A percentile compares a stretch with the other conserved stretches of the same genome.
Evolutionary conservation across 2,329 filamentous ascomycete genomes (phyloP).

Genomic region (Apiospora saccharicola): DNA sequence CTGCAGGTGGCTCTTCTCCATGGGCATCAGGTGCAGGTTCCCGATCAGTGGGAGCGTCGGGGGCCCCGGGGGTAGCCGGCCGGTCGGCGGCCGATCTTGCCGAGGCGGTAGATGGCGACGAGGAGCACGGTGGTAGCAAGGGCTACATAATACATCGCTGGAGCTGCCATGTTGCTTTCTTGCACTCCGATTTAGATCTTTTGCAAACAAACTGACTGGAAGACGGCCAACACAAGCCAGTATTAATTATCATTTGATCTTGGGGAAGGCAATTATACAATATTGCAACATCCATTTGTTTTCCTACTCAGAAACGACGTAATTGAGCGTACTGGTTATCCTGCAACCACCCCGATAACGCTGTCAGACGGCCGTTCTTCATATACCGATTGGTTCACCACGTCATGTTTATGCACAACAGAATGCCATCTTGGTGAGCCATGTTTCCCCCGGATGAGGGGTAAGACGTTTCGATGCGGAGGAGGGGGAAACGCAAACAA

Average conservation of each 20-base stretch:
- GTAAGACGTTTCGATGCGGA: neutral
- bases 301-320: neutral
- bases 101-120: neutral
- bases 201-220: too few species aligned
- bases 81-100: conserved; percentile 37
- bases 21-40: conserved; percentile 59
- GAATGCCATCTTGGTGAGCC: too few species aligned
- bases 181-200: neutral
- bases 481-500: neutral
- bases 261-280: neutral
- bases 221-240: too few species aligned
- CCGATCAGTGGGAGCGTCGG: conserved; percentile 59
- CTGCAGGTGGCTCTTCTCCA: conserved; percentile 50
- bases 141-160: neutral
- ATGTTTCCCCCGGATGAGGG: neutral
- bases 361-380: neutral
- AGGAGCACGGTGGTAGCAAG: neutral
- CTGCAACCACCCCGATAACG: neutral
- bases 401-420: neutral
- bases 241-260: neutral
- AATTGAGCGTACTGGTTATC: too few species aligned
- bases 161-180: neutral
- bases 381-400: neutral
- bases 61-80: conserved; percentile 56
- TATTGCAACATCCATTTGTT: neutral